phyloP scores from a whole-genome alignment of 2,329 filamentous ascomycete genomes.

The Rutstroemia sp. region DNA sequence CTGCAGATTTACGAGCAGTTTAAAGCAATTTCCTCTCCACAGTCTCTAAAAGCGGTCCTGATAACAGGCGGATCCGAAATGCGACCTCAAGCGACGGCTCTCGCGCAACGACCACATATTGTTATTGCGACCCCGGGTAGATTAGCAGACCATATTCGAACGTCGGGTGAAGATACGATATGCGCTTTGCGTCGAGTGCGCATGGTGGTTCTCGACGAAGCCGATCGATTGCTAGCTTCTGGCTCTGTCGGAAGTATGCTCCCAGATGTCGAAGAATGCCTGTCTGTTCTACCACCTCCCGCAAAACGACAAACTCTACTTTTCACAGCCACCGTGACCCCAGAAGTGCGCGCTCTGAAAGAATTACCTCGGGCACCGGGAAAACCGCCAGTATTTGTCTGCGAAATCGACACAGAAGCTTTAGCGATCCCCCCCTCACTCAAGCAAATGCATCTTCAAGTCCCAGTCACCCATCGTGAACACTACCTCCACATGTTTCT shows the following conservation, averaged over 20 bases:
- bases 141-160: constrained; percentile 86
- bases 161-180: constrained; percentile 85
- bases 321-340: constrained; percentile 92
- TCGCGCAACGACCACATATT: constrained; percentile 77
- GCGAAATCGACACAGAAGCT: constrained; percentile 71
- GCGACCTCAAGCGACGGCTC: constrained; percentile 77
- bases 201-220: constrained; percentile 91
- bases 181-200: constrained; percentile 70
- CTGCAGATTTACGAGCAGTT: constrained; percentile 96
- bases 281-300: constrained; percentile 72
- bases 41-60: constrained; percentile 81
- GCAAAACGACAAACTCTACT: constrained; percentile 81
- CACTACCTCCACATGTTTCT: constrained; percentile 90
- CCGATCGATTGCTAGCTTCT: constrained; percentile 83
- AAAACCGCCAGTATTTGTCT: constrained; percentile 76
- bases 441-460: constrained; percentile 76
- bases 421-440: constrained; percentile 76
- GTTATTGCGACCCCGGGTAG: constrained; percentile 92
- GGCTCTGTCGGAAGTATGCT: constrained; percentile 9
- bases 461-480: constrained; percentile 87
- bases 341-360: constrained; percentile 83
- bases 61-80: constrained; percentile 91
- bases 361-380: constrained; percentile 61
- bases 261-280: constrained; percentile 23
- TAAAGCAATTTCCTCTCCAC: constrained; percentile 81